Base-by-base conservation (phyloP, 352 stramenopile genomes). In the Globisporangium splendens region DNA sequence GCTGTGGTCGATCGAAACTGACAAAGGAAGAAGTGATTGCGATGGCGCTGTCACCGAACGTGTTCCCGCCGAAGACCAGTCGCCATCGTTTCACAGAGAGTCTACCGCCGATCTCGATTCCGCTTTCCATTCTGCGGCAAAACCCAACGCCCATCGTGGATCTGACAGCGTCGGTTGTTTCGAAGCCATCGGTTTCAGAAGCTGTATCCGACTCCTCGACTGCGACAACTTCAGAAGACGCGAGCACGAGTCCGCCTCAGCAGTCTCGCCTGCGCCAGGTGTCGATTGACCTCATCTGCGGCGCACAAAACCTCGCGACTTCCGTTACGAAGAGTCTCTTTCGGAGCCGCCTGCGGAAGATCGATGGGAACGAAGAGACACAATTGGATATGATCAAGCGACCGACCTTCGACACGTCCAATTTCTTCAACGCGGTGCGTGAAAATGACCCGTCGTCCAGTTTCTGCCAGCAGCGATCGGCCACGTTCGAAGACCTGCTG, bases 11-110 rank as follows among this genome's bases (percentile, higher is more conserved):
- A 12, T 70, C 66, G 21, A 61, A 66, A 22, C 55, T 95, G 10
- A 89, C 77, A 0, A 95, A 95, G 63, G 68, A 86, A 56, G 78
- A 95, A 24, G 83, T 95, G 11, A 89, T 95, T 56, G 76, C 79
- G 11, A 95, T 93, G 86, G 70, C 86, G 31, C 70, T 92, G 28
- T 93, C 83, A 20, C 70, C 83, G 5, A 78, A 89, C 47, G 83
- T 95, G 49, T 92, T 93, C 57, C 86, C 86, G 21, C 81, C 83
- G 17, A 93, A 95, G 70, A 95, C 86, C 12, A 93, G 83, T 62
- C 83, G 83, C 56, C 86, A 95, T 62, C 72, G 79, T 10, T 92
- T 95, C 55, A 88, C 79, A 0, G 83, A 93, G 59, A 90, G 78
- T 48, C 64, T 95, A 7, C 83, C 86, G 33, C 86, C 86, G 6